These are phyloP conservation scores for Ustilago sp. DNA, from an alignment of 1,284 basidiomycete genomes.

Conservation along the genomic window DNA sequence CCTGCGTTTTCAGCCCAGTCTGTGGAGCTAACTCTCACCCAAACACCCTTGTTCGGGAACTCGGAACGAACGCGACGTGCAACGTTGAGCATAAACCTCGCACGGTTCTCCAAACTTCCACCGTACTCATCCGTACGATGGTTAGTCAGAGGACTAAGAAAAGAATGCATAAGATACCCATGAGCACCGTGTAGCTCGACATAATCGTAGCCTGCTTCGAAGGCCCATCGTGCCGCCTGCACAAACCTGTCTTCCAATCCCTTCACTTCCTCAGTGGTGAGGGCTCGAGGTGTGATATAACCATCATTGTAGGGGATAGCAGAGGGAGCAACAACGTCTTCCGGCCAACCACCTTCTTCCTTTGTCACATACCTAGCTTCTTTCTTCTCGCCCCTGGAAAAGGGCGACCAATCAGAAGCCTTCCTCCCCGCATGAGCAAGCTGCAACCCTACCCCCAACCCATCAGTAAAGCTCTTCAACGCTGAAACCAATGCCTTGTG, in stretches of 20 bases:
- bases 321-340: slow-evolving; percentile 76
- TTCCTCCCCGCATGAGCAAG: slow-evolving; percentile 83
- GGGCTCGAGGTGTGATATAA: slow-evolving; percentile 75
- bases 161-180: slow-evolving; percentile 77
- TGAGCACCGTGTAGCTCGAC: slow-evolving; percentile 75
- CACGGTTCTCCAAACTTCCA: slow-evolving; percentile 63
- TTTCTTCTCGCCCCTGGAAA: slow-evolving; percentile 69
- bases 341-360: slow-evolving; percentile 77
- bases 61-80: slow-evolving; percentile 53
- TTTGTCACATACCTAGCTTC: slow-evolving; percentile 42
- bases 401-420: slow-evolving; percentile 72
- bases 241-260: slow-evolving; percentile 77
- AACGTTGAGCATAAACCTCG: slow-evolving; percentile 52
- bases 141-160: slow-evolving; percentile 62
- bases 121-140: slow-evolving; percentile 68
- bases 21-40: slow-evolving; percentile 64
- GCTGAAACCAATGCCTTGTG: slow-evolving; percentile 80
- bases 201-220: slow-evolving; percentile 74
- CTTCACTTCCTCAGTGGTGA: slow-evolving; percentile 75
- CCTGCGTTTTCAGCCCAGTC: slow-evolving; percentile 60
- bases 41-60: slow-evolving; percentile 62
- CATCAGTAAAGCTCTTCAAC: slow-evolving; percentile 75
- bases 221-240: slow-evolving; percentile 75
- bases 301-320: slow-evolving; percentile 73
- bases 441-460: slow-evolving; percentile 80